Evolutionary conservation across 1,139 yeast species (phyloP), one percentile per base, ranked within the genome.

Genomic region (Saccharomyces hybrid): DNA sequence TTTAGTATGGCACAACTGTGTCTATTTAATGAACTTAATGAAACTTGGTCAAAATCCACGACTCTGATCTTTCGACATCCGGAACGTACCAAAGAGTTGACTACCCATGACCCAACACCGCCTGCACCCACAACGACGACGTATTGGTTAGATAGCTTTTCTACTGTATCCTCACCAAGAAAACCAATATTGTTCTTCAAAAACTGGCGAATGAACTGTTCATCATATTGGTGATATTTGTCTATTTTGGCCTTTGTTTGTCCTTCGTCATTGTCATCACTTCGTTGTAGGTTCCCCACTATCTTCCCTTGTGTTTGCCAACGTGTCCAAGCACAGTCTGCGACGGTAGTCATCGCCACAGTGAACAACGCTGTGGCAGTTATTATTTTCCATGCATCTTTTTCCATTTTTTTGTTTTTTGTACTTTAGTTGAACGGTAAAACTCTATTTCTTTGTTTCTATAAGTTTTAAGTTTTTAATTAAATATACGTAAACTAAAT

Each of bases 101-200:
- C 86, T 7, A 86, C 96, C 95, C 96, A 90, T 0, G 97, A 90
- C 2, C 99, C 99, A 41, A 93, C 99, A 49, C 99, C 99, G 52
- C 99, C 99, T 6, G 93, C 95, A 28, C 99, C 99, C 14, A 93
- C 96, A 20, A 93, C 87, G 2, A 89, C 85, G 2, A 93, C 81
- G 56, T 82, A 78, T 63, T 89, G 85, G n/a, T 76, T 70, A 54
- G 96, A 81, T 23, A 93, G 80, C 57, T 81, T 82, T n/a, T 73
- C 69, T 81, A 89, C 82, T 0, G 97, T 98, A 16, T 84, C 86
- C 51, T 85, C 87, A 2, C 96, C 89, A 41, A 93, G 75, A 65
- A 93, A 93, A 1, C 96, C 96, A 67, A 88, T 85, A 73, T 91
- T 93, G 60, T 99, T 77, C 0, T 98, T 96, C 47, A 91, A 79